Conservation (phyloP, 306 rosid genomes). For the Quercus agrifolia region DNA sequence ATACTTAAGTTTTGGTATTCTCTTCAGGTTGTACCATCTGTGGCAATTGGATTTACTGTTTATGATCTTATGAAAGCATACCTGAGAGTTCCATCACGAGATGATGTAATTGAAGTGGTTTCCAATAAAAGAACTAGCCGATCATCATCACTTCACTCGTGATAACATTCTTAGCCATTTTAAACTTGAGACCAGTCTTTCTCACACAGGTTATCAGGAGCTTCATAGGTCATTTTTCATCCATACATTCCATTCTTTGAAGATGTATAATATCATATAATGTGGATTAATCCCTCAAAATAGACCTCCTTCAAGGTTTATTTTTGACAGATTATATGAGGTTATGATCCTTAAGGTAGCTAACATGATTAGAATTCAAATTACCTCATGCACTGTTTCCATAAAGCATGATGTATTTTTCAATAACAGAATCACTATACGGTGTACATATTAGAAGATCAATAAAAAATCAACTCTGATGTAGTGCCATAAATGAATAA, state of each 20-base stretch:
- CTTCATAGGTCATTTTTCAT: constrained; percentile 30
- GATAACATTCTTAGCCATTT: constrained; percentile 9
- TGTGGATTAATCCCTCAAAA: constrained; percentile 22
- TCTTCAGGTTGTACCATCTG: constrained; percentile 93
- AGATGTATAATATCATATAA: constrained; percentile 23
- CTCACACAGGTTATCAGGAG: constrained; percentile 17
- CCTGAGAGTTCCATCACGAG: constrained; percentile 86
- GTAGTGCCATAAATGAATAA: constrained; percentile 17
- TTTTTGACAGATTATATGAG: constrained; percentile 3
- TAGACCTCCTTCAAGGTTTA: constrained; percentile 2
- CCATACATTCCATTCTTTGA: constrained; percentile 59
- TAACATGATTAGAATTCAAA: neutral
- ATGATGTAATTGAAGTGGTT: constrained; percentile 55
- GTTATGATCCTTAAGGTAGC: too few species aligned
- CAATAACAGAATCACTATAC: constrained; percentile 13
- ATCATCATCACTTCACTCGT: constrained; percentile 42
- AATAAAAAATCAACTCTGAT: constrained; percentile 17
- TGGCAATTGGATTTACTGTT: constrained; percentile 95
- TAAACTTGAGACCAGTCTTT: neutral
- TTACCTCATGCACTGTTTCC: constrained; percentile 7
- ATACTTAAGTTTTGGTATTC: constrained; percentile 19
- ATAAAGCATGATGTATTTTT: constrained; percentile 7
- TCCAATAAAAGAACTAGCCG: constrained; percentile 45
- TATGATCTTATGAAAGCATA: constrained; percentile 68
- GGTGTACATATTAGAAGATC: constrained; percentile 24